Conservation (phyloP, 2,329 filamentous ascomycete species). For the Cladosporium halotolerans region DNA sequence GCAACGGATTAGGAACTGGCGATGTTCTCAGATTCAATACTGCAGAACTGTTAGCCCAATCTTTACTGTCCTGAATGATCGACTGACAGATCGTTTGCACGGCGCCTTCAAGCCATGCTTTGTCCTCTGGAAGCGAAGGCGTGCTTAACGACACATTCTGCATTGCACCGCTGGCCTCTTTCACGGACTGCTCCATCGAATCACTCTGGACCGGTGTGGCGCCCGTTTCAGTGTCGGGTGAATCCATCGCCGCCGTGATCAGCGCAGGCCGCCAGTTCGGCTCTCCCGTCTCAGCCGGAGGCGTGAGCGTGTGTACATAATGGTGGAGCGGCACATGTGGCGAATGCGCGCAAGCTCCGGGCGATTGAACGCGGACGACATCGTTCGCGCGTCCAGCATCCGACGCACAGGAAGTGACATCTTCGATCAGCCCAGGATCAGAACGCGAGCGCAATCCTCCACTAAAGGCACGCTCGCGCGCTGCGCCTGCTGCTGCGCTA, state of each 20-base stretch:
- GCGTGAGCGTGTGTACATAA: slow-evolving; percentile 40
- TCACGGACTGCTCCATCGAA: slow-evolving; percentile 5
- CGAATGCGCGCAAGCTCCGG: background rate
- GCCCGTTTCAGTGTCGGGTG: slow-evolving; percentile 35
- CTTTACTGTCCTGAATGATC: background rate
- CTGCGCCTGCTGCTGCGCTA: slow-evolving; percentile 16
- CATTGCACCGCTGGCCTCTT: slow-evolving; percentile 6
- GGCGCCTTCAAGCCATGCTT: slow-evolving; percentile 24
- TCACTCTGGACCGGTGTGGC: slow-evolving; percentile 4
- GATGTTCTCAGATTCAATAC: slow-evolving; percentile 32
- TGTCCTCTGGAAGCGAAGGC: slow-evolving; percentile 4
- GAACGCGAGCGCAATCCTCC: slow-evolving; percentile 1
- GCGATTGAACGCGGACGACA: background rate
- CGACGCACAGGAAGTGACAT: background rate
- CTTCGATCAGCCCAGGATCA: slow-evolving; percentile 1
- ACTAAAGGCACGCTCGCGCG: slow-evolving; percentile 1
- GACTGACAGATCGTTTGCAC: slow-evolving; percentile 26
- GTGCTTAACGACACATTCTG: background rate
- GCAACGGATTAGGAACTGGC: slow-evolving; percentile 32
- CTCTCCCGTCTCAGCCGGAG: slow-evolving; percentile 38
- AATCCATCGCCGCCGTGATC: slow-evolving; percentile 33
- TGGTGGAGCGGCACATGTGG: slow-evolving; percentile 20
- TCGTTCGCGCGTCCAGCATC: slow-evolving; percentile 3
- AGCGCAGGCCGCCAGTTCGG: slow-evolving; percentile 33
- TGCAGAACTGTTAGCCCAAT: slow-evolving; percentile 24